These are phyloP conservation scores for Ophiostoma ulmi DNA, from an alignment of 2,329 filamentous ascomycete genomes.

Conservation along the genomic window DNA sequence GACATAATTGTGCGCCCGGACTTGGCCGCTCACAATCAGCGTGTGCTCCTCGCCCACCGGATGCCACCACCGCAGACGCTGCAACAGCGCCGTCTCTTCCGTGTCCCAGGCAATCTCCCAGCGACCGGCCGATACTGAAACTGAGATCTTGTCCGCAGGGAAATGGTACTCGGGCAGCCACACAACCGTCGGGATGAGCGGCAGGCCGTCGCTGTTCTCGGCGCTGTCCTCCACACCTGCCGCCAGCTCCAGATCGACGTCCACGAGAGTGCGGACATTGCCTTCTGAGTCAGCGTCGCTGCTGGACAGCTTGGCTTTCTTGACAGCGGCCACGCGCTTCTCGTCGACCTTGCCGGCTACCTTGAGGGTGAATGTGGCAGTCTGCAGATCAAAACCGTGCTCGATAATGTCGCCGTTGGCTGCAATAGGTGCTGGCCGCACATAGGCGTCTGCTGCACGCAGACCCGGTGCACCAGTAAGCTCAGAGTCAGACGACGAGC, in stretches of 20 bases:
- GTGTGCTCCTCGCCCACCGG: conserved; percentile 73
- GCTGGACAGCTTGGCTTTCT: not conserved
- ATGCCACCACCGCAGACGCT: conserved; percentile 90
- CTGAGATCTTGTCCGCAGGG: conserved; percentile 63
- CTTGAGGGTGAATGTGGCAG: conserved; percentile 69
- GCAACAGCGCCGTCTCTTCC: conserved; percentile 61
- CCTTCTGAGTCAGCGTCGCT: not conserved
- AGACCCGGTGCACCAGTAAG: conserved; percentile 65
- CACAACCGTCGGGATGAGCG: conserved; percentile 62
- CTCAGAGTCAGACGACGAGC: conserved; percentile 38
- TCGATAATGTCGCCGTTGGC: conserved; percentile 65
- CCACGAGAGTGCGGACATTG: conserved; percentile 11
- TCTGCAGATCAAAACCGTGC: conserved; percentile 77
- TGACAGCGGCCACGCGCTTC: conserved; percentile 10
- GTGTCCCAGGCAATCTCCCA: conserved; percentile 80
- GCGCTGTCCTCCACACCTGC: not conserved
- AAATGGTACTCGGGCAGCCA: conserved; percentile 93
- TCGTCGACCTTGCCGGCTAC: conserved; percentile 41
- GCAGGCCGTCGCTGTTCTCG: conserved; percentile 16
- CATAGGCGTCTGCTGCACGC: conserved; percentile 86
- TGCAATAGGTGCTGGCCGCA: conserved; percentile 74
- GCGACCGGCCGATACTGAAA: conserved; percentile 78
- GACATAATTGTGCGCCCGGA: conserved; percentile 56
- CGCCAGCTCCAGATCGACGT: conserved; percentile 15
- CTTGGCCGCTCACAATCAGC: conserved; percentile 68